A percentile compares a stretch with the other conserved stretches of the same genome.
Evolutionary conservation across 1,284 basidiomycete genomes (phyloP).

Genomic region (Wallemia mellicola): DNA sequence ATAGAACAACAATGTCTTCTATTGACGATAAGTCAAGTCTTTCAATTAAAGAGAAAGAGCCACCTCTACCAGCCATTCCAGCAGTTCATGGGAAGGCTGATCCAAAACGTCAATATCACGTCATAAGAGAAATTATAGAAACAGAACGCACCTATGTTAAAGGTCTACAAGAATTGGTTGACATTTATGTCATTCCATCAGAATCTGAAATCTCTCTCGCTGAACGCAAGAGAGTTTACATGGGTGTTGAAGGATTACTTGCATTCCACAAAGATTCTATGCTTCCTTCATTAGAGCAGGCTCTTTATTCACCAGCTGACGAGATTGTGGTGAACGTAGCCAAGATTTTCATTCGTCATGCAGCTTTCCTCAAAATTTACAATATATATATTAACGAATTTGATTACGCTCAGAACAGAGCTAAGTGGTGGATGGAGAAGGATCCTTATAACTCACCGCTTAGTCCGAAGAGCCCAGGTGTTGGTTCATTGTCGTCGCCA

Average conservation of each 20-base stretch:
- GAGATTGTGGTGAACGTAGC: slow-evolving; percentile 53
- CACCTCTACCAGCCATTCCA: neutral
- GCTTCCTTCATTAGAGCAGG: slow-evolving; percentile 54
- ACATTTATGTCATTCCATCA: slow-evolving; percentile 78
- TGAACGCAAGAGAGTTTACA: slow-evolving; percentile 77
- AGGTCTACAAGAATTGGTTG: slow-evolving; percentile 65
- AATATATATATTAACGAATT: slow-evolving; percentile 88
- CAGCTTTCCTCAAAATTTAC: slow-evolving; percentile 91
- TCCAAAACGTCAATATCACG: slow-evolving; percentile 40
- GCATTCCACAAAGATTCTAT: slow-evolving; percentile 79
- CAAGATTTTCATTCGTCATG: slow-evolving; percentile 64
- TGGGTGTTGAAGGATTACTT: slow-evolving; percentile 63
- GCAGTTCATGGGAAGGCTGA: slow-evolving; percentile 70
- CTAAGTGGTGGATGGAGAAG: slow-evolving; percentile 36
- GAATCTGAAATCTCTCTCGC: slow-evolving; percentile 58
- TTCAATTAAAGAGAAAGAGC: slow-evolving; percentile 15
- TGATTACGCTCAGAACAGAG: slow-evolving; percentile 57
- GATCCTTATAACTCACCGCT: slow-evolving; percentile 1
- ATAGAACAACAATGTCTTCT: slow-evolving; percentile 5
- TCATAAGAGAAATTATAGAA: slow-evolving; percentile 56
- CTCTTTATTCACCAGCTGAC: slow-evolving; percentile 18
- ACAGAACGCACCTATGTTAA: slow-evolving; percentile 89
- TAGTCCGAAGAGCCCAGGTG: neutral
- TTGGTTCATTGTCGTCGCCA: neutral
- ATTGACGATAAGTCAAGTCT: slow-evolving; percentile 6